These are phyloP conservation scores for Trichoderma gamsii DNA, from an alignment of 495 filamentous ascomycete genomes.

Conservation along the genomic window DNA sequence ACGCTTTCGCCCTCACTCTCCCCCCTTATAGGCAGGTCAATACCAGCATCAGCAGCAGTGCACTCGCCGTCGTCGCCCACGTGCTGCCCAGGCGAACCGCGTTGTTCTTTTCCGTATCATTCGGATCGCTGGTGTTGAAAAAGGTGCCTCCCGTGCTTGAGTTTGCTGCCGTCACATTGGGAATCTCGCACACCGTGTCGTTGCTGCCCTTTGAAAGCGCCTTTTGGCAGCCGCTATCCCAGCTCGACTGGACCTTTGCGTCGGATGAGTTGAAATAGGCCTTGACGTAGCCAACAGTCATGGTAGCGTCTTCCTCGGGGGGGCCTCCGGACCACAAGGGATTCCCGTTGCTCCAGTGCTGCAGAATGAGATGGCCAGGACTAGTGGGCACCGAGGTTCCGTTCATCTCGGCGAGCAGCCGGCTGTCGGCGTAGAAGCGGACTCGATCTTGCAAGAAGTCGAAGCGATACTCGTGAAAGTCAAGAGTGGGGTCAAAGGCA, in stretches of 20 bases:
- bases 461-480: conserved; percentile 70
- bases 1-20: not conserved
- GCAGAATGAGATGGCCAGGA: conserved; percentile 59
- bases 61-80: not conserved
- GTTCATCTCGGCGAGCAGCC: conserved; percentile 48
- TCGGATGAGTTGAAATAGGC: conserved; percentile 69
- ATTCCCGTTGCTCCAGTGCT: conserved; percentile 77
- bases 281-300: conserved; percentile 61
- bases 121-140: conserved; percentile 60
- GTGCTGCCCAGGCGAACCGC: not conserved
- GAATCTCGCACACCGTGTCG: conserved; percentile 55
- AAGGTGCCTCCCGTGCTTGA: conserved; percentile 45
- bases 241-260: not conserved
- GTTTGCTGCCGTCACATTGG: conserved; percentile 43
- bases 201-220: conserved; percentile 27
- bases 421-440: conserved; percentile 59
- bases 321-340: conserved; percentile 61
- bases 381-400: conserved; percentile 47
- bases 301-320: conserved; percentile 50
- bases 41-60: not conserved
- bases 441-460: conserved; percentile 60
- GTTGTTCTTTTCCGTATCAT: conserved; percentile 17
- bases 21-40: not conserved
- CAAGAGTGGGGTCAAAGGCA: conserved; percentile 54
- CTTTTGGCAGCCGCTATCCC: not conserved